These are phyloP conservation scores for Cercophora samala DNA, from an alignment of 495 filamentous ascomycete genomes.

Conservation along the genomic window DNA sequence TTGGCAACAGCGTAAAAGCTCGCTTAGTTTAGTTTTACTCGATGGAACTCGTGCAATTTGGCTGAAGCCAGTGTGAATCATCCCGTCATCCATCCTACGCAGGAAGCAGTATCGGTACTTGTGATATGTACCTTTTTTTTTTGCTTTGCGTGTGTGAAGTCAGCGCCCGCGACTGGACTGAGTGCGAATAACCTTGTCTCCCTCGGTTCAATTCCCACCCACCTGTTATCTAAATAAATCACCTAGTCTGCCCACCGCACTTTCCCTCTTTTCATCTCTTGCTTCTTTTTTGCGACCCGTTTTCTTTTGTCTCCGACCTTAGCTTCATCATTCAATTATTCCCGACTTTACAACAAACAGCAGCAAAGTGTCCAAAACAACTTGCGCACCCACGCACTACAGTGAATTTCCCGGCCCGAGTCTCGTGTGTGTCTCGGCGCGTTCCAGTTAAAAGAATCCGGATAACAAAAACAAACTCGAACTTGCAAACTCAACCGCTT, in stretches of 20 bases:
- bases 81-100: slow-evolving; percentile 10
- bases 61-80: slow-evolving; percentile 18
- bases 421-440: not conserved
- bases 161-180: not conserved
- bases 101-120: slow-evolving; percentile 8
- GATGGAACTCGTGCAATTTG: slow-evolving; percentile 20
- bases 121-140: not conserved
- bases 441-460: not conserved
- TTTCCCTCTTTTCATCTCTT: slow-evolving; percentile 10
- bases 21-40: slow-evolving; percentile 8
- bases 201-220: slow-evolving; percentile 19
- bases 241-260: slow-evolving; percentile 14
- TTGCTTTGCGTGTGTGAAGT: not conserved
- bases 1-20: not conserved
- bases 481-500: not conserved
- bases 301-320: not conserved
- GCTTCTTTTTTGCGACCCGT: not conserved
- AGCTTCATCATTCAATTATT: not conserved
- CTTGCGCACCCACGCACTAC: not conserved
- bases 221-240: slow-evolving; percentile 10
- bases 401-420: not conserved
- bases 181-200: slow-evolving; percentile 12
- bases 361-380: not conserved
- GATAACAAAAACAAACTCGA: not conserved
- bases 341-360: not conserved